phyloP scores from a whole-genome alignment of 805 yeast species.

The Alloascoidea hylecoeti region DNA sequence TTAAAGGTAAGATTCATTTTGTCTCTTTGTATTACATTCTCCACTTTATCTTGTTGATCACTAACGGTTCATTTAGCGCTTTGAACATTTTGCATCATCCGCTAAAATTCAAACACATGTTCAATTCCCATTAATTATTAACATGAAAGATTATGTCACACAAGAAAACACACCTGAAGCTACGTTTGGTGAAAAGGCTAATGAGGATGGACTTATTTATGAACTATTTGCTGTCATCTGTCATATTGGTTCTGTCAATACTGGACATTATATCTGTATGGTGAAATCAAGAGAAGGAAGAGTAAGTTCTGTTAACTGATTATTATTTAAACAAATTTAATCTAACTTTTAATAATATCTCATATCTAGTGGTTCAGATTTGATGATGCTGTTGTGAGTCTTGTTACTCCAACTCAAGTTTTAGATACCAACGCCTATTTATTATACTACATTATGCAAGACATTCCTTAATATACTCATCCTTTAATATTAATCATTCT shows the following conservation, averaged over 20 bases:
- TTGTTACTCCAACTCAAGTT: slow-evolving; percentile 52
- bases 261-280: slow-evolving; percentile 86
- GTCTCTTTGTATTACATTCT: neutral
- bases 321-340: slow-evolving; percentile 7
- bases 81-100: slow-evolving; percentile 43
- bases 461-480: no score
- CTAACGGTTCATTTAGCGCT: slow-evolving; percentile 18
- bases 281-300: slow-evolving; percentile 52
- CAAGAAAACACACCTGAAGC: slow-evolving; percentile 6
- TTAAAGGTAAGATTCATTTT: slow-evolving; percentile 36
- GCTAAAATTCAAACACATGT: slow-evolving; percentile 69
- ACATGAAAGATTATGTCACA: slow-evolving; percentile 46
- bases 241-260: slow-evolving; percentile 86
- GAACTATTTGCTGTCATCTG: slow-evolving; percentile 80
- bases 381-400: slow-evolving; percentile 75
- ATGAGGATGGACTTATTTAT: slow-evolving; percentile 30
- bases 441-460: slow-evolving; percentile 50
- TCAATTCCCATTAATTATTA: slow-evolving; percentile 55
- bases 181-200: slow-evolving; percentile 6
- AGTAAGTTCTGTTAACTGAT: slow-evolving; percentile 8
- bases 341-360: slow-evolving; percentile 3
- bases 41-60: no score
- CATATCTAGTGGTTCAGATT: slow-evolving; percentile 65
- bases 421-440: slow-evolving; percentile 65
- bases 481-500: no score